phyloP scores from a whole-genome alignment of 1,284 basidiomycete species.

The Schizophyllum commune region DNA sequence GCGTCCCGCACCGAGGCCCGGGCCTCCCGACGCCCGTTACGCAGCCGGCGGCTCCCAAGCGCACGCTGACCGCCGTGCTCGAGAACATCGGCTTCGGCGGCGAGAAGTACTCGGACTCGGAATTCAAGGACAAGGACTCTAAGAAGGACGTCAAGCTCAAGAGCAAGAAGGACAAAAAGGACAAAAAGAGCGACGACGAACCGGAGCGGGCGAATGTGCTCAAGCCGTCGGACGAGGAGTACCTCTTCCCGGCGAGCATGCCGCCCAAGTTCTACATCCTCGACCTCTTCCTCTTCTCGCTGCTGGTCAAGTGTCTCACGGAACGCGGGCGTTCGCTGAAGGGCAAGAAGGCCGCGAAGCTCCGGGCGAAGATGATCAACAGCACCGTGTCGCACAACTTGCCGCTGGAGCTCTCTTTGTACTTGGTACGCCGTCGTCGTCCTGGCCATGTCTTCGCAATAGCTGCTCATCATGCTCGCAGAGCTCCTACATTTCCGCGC shows the following conservation, averaged over 20 bases:
- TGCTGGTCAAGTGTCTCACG: slow-evolving; percentile 41
- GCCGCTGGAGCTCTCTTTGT: slow-evolving; percentile 67
- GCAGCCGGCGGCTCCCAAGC: not conserved
- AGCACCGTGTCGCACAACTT: slow-evolving; percentile 54
- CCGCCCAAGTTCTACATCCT: slow-evolving; percentile 59
- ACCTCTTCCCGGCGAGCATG: slow-evolving; percentile 47
- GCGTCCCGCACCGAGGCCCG: not conserved
- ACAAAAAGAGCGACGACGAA: slow-evolving; percentile 14
- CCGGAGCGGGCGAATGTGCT: slow-evolving; percentile 19
- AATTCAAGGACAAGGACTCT: not conserved
- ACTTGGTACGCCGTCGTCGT: slow-evolving; percentile 41
- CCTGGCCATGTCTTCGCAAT: too few relatives aligned
- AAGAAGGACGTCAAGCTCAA: too few relatives aligned
- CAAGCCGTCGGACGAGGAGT: slow-evolving; percentile 31
- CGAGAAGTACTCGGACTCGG: too few relatives aligned
- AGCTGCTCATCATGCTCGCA: slow-evolving; percentile 17
- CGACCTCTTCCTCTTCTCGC: slow-evolving; percentile 65
- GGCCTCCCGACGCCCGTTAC: not conserved
- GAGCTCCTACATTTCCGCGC: slow-evolving; percentile 58
- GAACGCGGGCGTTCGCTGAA: slow-evolving; percentile 40
- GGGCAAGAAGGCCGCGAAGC: slow-evolving; percentile 49
- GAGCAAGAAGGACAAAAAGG: too few relatives aligned
- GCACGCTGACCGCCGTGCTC: not conserved
- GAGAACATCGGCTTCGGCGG: too few relatives aligned
- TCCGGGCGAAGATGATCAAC: slow-evolving; percentile 40